A percentile compares a stretch with the other conserved stretches of the same genome.
Evolutionary conservation across 116 monocot species (phyloP).

Genomic region (Dioscorea cayenensis): DNA sequence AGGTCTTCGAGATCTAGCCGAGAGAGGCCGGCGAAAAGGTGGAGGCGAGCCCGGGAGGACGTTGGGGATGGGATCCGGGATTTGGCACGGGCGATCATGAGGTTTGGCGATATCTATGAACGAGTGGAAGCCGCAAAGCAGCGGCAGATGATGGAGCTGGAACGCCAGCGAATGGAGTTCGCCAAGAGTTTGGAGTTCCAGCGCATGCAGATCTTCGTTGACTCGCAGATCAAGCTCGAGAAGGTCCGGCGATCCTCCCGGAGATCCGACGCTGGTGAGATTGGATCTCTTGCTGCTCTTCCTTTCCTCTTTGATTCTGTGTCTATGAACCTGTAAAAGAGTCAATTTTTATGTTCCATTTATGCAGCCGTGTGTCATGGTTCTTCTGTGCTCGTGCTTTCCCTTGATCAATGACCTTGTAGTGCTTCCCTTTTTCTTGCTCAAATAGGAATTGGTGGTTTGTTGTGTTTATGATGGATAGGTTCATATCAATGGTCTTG

Average conservation of each 20-base stretch:
- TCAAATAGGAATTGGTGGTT: no score
- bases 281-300: constrained; percentile 7
- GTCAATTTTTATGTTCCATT: background rate
- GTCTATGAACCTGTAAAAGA: constrained; percentile 6
- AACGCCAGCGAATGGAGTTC: constrained; percentile 47
- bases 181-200: constrained; percentile 36
- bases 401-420: no score
- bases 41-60: constrained; percentile 6
- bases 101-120: constrained; percentile 35
- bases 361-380: background rate
- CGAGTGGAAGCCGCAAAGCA: constrained; percentile 35
- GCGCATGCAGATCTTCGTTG: constrained; percentile 47
- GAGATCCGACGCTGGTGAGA: constrained; percentile 12
- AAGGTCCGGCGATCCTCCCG: constrained; percentile 18
- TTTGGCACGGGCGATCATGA: constrained; percentile 18
- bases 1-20: constrained; percentile 14
- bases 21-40: constrained; percentile 2
- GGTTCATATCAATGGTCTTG: no score
- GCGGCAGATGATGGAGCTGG: constrained; percentile 32
- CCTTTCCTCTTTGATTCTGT: constrained; percentile 17
- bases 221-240: constrained; percentile 29
- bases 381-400: no score
- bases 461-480: no score
- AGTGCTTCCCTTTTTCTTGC: no score
- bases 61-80: constrained; percentile 28